These are phyloP conservation scores for Podaxis sp. DNA, from an alignment of 768 basidiomycete genomes.

Conservation along the genomic window DNA sequence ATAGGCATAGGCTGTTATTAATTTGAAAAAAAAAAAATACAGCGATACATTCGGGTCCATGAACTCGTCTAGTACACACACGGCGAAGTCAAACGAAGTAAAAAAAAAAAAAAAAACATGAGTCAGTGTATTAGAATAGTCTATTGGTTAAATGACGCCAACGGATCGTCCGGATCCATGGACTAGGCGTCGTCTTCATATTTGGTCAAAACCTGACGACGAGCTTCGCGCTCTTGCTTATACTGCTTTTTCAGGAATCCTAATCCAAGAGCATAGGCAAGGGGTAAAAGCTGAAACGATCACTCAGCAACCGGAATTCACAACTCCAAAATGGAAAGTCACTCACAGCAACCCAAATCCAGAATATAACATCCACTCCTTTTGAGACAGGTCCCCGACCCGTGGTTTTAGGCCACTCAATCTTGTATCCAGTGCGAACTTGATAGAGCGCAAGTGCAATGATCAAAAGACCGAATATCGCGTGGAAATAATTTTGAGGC, in stretches of 20 bases:
- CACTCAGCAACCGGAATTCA: slow-evolving; percentile 7
- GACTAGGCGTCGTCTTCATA: not conserved
- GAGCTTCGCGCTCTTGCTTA: slow-evolving; percentile 41
- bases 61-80: not conserved
- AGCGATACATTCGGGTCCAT: too few relatives aligned
- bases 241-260: slow-evolving; percentile 46
- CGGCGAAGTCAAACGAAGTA: not conserved
- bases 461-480: slow-evolving; percentile 48
- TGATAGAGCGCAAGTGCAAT: slow-evolving; percentile 52
- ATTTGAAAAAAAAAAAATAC: too few relatives aligned
- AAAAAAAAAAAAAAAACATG: not conserved
- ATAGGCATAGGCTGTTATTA: too few relatives aligned
- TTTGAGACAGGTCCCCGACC: slow-evolving; percentile 39
- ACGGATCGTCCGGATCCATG: not conserved
- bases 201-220: slow-evolving; percentile 1
- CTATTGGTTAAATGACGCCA: too few relatives aligned
- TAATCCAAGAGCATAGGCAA: slow-evolving; percentile 42
- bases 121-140: too few relatives aligned
- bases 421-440: slow-evolving; percentile 43
- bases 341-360: slow-evolving; percentile 49
- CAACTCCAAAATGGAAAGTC: not conserved
- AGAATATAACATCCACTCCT: slow-evolving; percentile 41
- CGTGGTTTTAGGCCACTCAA: slow-evolving; percentile 49
- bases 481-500: slow-evolving; percentile 59
- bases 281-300: slow-evolving; percentile 38